phyloP scores from a whole-genome alignment of 805 yeast species.

The Yamadazyma philogaea region DNA sequence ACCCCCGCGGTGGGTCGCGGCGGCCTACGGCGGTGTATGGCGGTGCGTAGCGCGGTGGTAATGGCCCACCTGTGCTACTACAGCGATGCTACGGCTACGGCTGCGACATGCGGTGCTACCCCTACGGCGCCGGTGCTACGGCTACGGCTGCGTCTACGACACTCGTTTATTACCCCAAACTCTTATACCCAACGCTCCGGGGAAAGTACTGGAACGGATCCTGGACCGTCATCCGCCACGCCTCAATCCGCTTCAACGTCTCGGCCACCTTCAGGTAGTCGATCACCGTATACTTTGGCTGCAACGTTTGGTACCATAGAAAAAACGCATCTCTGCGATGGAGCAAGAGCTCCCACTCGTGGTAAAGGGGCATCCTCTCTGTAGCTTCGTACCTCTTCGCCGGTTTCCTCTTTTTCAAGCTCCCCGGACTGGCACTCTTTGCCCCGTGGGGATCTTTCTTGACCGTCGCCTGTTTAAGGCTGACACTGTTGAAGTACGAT shows the following conservation, averaged over 20 bases:
- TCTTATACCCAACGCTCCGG: neutral
- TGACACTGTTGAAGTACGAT: conserved; percentile 43
- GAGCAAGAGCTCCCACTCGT: neutral
- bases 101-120: too few relatives aligned
- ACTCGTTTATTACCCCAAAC: neutral
- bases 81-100: too few relatives aligned
- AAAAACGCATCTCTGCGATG: neutral
- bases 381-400: neutral
- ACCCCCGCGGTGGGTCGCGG: too few relatives aligned
- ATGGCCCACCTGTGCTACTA: too few relatives aligned
- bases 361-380: neutral
- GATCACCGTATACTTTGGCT: neutral
- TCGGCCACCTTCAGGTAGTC: neutral
- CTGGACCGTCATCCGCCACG: neutral
- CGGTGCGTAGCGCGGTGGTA: too few relatives aligned
- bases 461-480: conserved; percentile 27
- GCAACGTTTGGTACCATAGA: neutral
- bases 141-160: too few relatives aligned
- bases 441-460: neutral
- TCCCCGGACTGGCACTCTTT: neutral
- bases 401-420: neutral
- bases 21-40: too few relatives aligned
- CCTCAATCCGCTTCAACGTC: neutral
- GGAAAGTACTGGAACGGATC: neutral
- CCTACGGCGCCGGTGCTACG: too few relatives aligned